Base-by-base conservation (phyloP, 345 rosid genomes). In the Rhizophora mangle region DNA sequence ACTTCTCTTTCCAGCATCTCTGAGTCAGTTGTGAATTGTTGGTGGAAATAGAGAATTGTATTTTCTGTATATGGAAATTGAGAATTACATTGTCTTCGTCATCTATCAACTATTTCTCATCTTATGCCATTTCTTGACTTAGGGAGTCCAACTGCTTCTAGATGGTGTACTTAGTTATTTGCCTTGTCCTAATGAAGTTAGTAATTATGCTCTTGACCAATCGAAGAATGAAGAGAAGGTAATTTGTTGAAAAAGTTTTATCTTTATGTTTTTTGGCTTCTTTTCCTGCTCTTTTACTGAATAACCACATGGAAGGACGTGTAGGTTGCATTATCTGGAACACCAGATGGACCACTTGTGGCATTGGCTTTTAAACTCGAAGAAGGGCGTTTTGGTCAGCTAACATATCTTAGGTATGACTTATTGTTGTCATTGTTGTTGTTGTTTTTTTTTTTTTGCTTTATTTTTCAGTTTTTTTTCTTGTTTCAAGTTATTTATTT, bases 291-390 rank as follows among this genome's bases (percentile, higher is more conserved):
- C 22, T 56, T 56, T 56, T 24, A 18, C 26, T 24, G 13, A 60
- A 53, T 11, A 20, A 55, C 43, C 47, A 60, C 37, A 52, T 26
- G 30, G 58, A 70, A 49, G 30, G 68, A 73, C n/a, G 21, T 82
- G 76, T 81, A 90, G 98, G 88, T 93, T 67, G 68, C 80, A 64
- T 76, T 93, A 79, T 24, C 84, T 72, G 98, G 98, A 72, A 85
- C 87, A 72, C 98, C 98, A 31, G 93, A 95, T 80, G 98, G 98
- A 77, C 96, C 96, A 55, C 92, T 95, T 27, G 99, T 95, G 68
- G 99, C 97, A 8, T 80, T 95, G 83, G 99, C 99, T 78, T 95
- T 95, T 78, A 95, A 95, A 85, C 72, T 95, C 72, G 99, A 95
- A 80, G 98, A 95, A 81, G 99, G 99, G 63, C 89, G 98, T 65